Conservation (phyloP, 2,329 filamentous ascomycete genomes). For the Aureobasidium vineae region DNA sequence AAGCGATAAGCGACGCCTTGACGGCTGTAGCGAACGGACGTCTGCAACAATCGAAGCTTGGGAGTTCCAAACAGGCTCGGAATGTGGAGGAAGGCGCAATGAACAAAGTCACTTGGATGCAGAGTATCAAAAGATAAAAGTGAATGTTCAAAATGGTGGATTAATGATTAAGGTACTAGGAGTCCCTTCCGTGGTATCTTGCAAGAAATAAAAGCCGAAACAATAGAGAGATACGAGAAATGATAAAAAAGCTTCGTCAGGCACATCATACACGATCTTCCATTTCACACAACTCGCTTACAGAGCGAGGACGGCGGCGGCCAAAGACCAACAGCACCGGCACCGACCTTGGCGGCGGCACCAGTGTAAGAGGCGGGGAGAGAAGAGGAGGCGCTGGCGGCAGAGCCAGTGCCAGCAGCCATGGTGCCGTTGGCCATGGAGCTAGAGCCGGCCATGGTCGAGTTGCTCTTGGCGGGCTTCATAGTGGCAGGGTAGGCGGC, state of each 20-base stretch:
- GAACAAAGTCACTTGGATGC: background rate
- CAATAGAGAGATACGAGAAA: conserved; percentile 16
- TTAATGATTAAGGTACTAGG: conserved; percentile 15
- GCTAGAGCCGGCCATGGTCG: conserved; percentile 12
- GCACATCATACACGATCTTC: conserved; percentile 10
- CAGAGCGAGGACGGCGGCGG: conserved; percentile 18
- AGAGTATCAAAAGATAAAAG: too few species aligned
- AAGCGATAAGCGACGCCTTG: background rate
- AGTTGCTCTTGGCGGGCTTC: conserved; percentile 27
- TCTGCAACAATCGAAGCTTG: background rate
- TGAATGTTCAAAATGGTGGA: background rate
- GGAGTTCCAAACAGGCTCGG: background rate
- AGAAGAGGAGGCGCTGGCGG: background rate
- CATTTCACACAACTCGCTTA: conserved; percentile 10
- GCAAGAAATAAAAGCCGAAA: background rate
- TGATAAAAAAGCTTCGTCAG: conserved; percentile 3
- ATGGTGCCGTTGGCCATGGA: conserved; percentile 17
- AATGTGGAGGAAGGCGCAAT: background rate
- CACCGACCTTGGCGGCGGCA: conserved; percentile 24
- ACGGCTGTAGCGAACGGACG: background rate
- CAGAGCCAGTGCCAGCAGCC: background rate
- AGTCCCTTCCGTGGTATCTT: conserved; percentile 19
- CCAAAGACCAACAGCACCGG: conserved; percentile 23
- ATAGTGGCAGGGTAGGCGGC: conserved; percentile 42
- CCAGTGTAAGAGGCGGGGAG: conserved; percentile 21